Base-by-base conservation (phyloP, 176 grass and related monocot species). In the Triticum dicoccoides region DNA sequence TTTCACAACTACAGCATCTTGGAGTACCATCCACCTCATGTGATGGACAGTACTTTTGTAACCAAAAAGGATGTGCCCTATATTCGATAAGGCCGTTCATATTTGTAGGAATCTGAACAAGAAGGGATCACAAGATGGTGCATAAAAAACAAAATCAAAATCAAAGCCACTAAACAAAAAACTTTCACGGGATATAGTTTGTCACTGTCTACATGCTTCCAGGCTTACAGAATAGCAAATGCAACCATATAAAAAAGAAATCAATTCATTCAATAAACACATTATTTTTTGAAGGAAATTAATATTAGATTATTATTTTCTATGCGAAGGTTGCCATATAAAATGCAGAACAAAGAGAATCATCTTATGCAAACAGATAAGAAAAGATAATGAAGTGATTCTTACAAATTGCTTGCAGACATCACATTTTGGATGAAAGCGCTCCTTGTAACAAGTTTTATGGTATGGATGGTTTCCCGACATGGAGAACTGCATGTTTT, bases 371-470 rank as follows among this genome's bases (percentile, higher is more conserved):
- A 78, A 77, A 81, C 11, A 51, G 61, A 73, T 81, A 52, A 39
- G 62, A 78, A 39, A n/a, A 85, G 59, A 52, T 17, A 87, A 39
- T 25, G 6, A 77, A 65, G 30, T 51, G 35, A 74, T 83, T 77
- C 94, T 96, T 92, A 96, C 97, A 91, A 96, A 96, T 80, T 96
- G 90, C 61, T 91, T 96, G 90, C 97, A 99, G 52, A 96, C 94
- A 87, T 96, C 97, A 49, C 97, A 99, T 91, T 99, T 99, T 72
- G 97, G 97, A 65, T 96, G 92, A 89, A 96, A 92, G 23, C 79
- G 87, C 81, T 98, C 93, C 80, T 91, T 92, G 88, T 95, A 95
- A 85, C 96, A 98, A 44, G 74, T 89, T 85, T 95, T 95, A 80
- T 98, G 93, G 89, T 94, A 96, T 4, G 94, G 92, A 76, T 89